Evolutionary conservation across 805 yeast genomes (phyloP).

Genomic region (Kurtzmaniella fragi): DNA sequence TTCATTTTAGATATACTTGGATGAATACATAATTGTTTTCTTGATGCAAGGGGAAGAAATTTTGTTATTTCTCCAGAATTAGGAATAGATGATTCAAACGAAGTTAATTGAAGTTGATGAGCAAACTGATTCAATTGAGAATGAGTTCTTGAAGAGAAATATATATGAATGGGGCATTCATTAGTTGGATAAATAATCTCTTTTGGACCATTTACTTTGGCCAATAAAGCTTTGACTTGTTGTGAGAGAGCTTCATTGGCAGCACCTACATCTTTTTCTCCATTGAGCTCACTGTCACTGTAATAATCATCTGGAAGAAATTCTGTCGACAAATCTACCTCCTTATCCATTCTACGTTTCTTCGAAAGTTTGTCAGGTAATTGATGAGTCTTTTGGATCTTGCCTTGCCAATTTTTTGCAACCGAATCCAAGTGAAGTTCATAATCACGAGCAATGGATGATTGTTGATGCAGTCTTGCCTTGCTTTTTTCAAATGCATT

Average conservation of each 20-base stretch:
- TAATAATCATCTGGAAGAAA: slow-evolving; percentile 32
- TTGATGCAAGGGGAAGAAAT: slow-evolving; percentile 71
- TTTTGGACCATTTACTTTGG: slow-evolving; percentile 30
- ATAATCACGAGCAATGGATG: slow-evolving; percentile 25
- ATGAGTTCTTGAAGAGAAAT: slow-evolving; percentile 83
- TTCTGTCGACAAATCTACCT: slow-evolving; percentile 7
- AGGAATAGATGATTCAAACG: slow-evolving; percentile 57
- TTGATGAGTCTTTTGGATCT: slow-evolving; percentile 9
- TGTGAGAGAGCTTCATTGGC: slow-evolving; percentile 26
- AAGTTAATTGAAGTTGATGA: slow-evolving; percentile 58
- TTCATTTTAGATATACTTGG: slow-evolving; percentile 48
- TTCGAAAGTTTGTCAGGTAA: slow-evolving; percentile 8
- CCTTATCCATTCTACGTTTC: slow-evolving; percentile 2
- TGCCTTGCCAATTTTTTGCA: slow-evolving; percentile 16
- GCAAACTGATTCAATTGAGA: slow-evolving; percentile 83
- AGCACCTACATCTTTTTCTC: slow-evolving; percentile 10
- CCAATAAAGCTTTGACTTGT: slow-evolving; percentile 48
- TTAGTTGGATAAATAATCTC: slow-evolving; percentile 13
- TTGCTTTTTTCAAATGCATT: slow-evolving; percentile 31
- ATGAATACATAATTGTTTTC: slow-evolving; percentile 81
- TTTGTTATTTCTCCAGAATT: slow-evolving; percentile 50
- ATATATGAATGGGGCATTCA: slow-evolving; percentile 42
- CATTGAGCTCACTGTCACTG: slow-evolving; percentile 20
- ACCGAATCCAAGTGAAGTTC: slow-evolving; percentile 36
- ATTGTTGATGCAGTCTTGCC: slow-evolving; percentile 13